Conservation (phyloP, 352 stramenopile species). For the Phytophthora megakarya region DNA sequence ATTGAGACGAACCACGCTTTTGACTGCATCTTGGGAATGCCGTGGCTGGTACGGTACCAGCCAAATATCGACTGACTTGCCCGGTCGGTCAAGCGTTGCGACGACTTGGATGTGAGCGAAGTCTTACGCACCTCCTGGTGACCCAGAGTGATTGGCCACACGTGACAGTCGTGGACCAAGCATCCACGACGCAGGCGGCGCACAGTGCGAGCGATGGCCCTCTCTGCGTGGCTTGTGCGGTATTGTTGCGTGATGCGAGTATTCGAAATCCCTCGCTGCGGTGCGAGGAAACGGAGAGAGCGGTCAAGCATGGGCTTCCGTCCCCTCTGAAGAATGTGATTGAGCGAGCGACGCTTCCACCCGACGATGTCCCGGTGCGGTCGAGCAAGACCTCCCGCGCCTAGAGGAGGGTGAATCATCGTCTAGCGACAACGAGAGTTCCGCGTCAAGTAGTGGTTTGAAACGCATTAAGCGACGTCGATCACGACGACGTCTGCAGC, state of each 20-base stretch:
- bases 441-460: no score
- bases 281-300: no score
- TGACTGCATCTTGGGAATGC: slow-evolving; percentile 30
- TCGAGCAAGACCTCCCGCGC: no score
- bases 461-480: no score
- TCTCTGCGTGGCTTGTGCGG: slow-evolving; percentile 1
- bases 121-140: slow-evolving; percentile 19
- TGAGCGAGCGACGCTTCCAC: no score
- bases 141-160: slow-evolving; percentile 3
- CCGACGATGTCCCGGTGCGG: no score
- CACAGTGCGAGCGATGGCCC: slow-evolving; percentile 14
- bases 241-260: not conserved
- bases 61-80: not conserved
- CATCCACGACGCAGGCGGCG: not conserved
- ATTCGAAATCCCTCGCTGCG: no score
- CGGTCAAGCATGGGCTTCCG: no score
- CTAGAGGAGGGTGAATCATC: no score
- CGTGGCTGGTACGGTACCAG: slow-evolving; percentile 9
- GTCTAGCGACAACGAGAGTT: no score
- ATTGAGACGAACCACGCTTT: slow-evolving; percentile 29
- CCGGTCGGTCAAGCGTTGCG: slow-evolving; percentile 8
- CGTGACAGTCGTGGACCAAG: slow-evolving; percentile 8
- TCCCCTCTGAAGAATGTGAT: no score
- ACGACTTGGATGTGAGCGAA: slow-evolving; percentile 4
- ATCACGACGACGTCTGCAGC: no score